Conservation (phyloP, 2,329 filamentous ascomycete species). For the Xylaria hypoxylon region DNA sequence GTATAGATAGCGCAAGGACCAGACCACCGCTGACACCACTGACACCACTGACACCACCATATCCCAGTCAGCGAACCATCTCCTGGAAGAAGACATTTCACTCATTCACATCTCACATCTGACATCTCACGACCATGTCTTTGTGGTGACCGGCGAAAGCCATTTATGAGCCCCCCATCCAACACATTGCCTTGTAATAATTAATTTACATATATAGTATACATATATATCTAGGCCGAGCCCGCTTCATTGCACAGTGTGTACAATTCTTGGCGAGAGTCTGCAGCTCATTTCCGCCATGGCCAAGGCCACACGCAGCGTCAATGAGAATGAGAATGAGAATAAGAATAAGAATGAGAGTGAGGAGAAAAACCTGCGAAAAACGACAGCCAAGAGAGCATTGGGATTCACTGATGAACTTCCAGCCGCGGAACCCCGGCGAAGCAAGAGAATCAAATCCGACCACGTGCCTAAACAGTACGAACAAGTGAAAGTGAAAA, state of each 20-base stretch:
- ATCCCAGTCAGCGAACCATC: not conserved
- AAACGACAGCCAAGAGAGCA: slow-evolving; percentile 30
- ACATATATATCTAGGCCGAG: not conserved
- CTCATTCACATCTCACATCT: not conserved
- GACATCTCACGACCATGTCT: not conserved
- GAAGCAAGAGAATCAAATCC: slow-evolving; percentile 32
- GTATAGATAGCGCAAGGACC: slow-evolving; percentile 1
- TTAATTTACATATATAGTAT: not conserved
- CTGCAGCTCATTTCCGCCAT: slow-evolving; percentile 1
- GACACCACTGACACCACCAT: slow-evolving; percentile 41
- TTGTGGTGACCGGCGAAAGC: not conserved
- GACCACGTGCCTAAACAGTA: not conserved
- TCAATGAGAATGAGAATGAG: not conserved
- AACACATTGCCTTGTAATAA: not conserved
- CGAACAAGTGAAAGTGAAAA: not conserved
- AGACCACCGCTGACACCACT: not conserved
- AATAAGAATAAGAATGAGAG: not conserved
- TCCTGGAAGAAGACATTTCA: not conserved
- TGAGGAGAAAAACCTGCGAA: not conserved
- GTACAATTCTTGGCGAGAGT: not conserved
- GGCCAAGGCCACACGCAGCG: slow-evolving; percentile 14
- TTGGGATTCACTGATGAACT: not conserved
- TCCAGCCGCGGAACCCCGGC: slow-evolving; percentile 12
- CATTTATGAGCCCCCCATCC: not conserved
- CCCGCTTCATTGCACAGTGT: not conserved